These are phyloP conservation scores for Aspergillus novoparasiticus DNA, from an alignment of 2,329 filamentous ascomycete genomes.

Conservation along the genomic window DNA sequence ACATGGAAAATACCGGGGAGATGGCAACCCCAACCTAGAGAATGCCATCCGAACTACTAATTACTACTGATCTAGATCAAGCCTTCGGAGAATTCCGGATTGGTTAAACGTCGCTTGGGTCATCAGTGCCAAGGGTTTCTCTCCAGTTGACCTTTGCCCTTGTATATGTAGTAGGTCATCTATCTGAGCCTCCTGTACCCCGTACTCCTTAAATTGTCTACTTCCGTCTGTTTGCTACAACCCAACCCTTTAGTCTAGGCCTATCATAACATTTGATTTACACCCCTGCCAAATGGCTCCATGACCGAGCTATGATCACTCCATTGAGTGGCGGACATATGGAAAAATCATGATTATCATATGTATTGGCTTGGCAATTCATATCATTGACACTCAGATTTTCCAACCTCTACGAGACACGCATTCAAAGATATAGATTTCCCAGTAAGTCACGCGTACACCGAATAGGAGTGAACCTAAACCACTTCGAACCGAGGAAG, in stretches of 20 bases:
- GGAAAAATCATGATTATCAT: background rate
- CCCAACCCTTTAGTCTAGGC: background rate
- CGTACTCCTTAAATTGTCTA: background rate
- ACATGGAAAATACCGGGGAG: background rate
- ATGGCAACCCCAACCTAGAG: background rate
- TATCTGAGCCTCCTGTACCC: background rate
- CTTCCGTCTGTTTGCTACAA: background rate
- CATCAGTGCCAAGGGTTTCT: background rate
- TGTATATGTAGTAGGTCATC: background rate
- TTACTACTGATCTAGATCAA: background rate
- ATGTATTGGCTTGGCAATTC: background rate
- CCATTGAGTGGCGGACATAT: background rate
- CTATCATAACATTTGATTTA: background rate
- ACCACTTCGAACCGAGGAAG: background rate
- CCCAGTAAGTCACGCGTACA: background rate
- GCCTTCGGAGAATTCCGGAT: background rate
- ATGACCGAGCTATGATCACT: background rate
- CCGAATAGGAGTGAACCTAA: background rate
- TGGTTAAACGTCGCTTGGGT: background rate
- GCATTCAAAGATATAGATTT: background rate
- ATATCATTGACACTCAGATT: background rate
- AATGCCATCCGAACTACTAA: background rate
- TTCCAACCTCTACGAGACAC: background rate
- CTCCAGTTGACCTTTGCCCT: background rate
- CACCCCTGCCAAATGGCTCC: background rate